Conservation (phyloP, 176 grass and related monocot species). For the Oryza meyeriana region DNA sequence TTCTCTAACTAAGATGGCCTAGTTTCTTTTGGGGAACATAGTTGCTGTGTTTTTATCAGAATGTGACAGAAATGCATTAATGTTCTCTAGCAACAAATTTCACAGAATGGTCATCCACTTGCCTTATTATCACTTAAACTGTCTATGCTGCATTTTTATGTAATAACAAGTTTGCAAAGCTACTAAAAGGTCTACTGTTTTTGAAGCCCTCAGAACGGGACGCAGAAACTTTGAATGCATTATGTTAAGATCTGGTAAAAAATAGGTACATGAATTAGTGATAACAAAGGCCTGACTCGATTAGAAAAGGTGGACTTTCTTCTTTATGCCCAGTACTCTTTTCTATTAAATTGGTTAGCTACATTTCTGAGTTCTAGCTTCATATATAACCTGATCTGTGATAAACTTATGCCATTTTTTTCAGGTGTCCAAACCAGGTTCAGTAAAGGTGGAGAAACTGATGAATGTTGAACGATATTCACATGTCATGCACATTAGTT, state of each 20-base stretch:
- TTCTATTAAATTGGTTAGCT: neutral
- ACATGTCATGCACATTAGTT: constrained; percentile 97
- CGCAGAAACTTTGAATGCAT: neutral
- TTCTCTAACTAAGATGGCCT: neutral
- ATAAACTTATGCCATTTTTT: neutral
- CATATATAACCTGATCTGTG: neutral
- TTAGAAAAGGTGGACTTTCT: neutral
- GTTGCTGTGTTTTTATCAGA: neutral
- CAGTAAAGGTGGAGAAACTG: constrained; percentile 83
- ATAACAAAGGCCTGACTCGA: neutral
- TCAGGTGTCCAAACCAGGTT: constrained; percentile 83
- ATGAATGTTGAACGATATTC: constrained; percentile 96
- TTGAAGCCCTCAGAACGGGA: neutral
- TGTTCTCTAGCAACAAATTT: neutral
- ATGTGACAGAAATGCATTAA: neutral
- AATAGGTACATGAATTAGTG: neutral
- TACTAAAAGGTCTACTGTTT: neutral
- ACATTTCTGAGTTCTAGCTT: neutral
- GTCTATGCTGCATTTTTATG: neutral
- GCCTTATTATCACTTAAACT: neutral
- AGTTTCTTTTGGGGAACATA: neutral
- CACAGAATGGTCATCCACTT: neutral
- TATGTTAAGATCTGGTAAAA: neutral
- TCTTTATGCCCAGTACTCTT: neutral
- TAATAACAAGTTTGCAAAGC: neutral